Base-by-base conservation (phyloP, 345 rosid species). In the Eucalyptus polybractea region DNA sequence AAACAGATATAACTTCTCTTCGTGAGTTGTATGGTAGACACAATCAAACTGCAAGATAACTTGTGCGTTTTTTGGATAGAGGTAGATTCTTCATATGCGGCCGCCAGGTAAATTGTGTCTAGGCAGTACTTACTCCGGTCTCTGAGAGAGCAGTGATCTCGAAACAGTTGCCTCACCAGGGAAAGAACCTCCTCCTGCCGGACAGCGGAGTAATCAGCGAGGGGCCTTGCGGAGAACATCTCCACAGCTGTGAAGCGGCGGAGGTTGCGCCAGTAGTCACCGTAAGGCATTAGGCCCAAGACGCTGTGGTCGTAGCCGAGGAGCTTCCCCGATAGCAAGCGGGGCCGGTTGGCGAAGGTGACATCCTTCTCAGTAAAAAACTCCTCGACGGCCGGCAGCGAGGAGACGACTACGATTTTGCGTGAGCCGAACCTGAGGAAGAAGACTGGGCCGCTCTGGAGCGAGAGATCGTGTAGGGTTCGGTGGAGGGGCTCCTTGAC, bases 251-350 rank as follows among this genome's bases (percentile, higher is more conserved):
- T 56, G 72, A 92, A 62, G 33, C 92, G 90, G 80, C 94, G 86
- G n/a, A 91, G 90, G 88, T 88, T 90, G 51, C 90, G 90, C 93
- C 93, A 91, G 37, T 54, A 87, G 25, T 62, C 85, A 13, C 94
- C 92, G 88, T 89, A 90, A 5, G 91, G 88, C 19, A 89, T 62
- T 7, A 54, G 10, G 13, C 85, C 86, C 5, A 92, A 10, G 62
- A 31, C 42, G 24, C 88, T 86, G 88, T 60, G 54, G 86, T 85
- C 65, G 80, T 92, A 90, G 45, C 45, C 87, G 12, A 88, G 60
- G 40, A 49, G 53, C 86, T 88, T 87, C 69, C 88, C 54, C 9
- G 45, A 25, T 40, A 50, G 56, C 10, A 86, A 49, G 33, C 44
- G 76, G 83, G 91, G 90, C 14, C 90, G 88, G 87, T 88, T 88